phyloP scores from a whole-genome alignment of 441 rosid species.

The Cnidoscolus chayamansa region DNA sequence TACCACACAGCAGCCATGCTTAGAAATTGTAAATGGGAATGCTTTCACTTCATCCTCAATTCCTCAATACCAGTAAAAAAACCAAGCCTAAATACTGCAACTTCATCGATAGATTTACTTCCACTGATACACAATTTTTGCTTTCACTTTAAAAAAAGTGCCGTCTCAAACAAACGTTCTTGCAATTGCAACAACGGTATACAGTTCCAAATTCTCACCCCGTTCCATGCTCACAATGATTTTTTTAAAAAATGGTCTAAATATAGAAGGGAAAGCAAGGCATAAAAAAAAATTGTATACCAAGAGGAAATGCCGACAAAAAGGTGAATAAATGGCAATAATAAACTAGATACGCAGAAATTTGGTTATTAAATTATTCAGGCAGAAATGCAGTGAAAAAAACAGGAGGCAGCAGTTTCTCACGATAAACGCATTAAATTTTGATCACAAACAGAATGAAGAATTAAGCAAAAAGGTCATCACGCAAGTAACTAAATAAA shows the following conservation, averaged over 20 bases:
- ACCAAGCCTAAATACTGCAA: not conserved
- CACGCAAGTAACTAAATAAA: not conserved
- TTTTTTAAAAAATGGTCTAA: not conserved
- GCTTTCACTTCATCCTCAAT: not conserved
- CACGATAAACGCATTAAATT: not conserved
- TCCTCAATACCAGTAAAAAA: not conserved
- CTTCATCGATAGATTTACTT: not conserved
- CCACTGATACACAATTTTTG: not conserved
- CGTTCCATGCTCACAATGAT: not conserved
- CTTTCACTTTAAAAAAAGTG: not conserved
- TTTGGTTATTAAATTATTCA: constrained; percentile 2
- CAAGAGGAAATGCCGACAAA: not conserved
- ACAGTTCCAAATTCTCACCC: not conserved
- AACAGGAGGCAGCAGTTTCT: not conserved
- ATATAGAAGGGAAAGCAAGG: no score
- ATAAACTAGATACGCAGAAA: not conserved
- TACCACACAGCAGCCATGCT: constrained; percentile 5
- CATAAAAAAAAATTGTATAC: not conserved
- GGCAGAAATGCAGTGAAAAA: not conserved
- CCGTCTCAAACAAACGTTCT: not conserved
- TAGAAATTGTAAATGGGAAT: not conserved
- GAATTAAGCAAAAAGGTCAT: not conserved
- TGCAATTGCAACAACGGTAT: not conserved
- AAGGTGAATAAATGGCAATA: not conserved
- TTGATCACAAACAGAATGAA: not conserved